These are phyloP conservation scores for Ogataea ganodermae DNA, from an alignment of 805 yeast species.

Conservation along the genomic window DNA sequence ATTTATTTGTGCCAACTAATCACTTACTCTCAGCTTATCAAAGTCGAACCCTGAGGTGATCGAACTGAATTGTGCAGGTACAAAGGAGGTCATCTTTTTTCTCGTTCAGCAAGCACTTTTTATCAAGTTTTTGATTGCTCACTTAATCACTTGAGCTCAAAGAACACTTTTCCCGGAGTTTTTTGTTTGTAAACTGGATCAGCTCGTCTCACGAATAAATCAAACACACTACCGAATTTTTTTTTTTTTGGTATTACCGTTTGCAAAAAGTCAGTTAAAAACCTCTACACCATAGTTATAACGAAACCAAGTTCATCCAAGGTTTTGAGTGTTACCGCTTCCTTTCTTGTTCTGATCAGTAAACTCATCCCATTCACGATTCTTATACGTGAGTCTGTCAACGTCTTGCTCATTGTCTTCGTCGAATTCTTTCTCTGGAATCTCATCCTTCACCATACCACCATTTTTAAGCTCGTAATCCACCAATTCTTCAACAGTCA, in stretches of 20 bases:
- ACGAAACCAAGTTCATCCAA: conserved; percentile 44
- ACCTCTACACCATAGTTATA: neutral
- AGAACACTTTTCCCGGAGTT: neutral
- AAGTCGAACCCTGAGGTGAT: conserved; percentile 36
- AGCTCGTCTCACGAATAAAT: neutral
- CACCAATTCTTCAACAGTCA: conserved; percentile 89
- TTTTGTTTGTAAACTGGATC: neutral
- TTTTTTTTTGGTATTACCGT: conserved; percentile 2
- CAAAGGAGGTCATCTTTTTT: conserved; percentile 33
- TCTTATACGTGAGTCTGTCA: conserved; percentile 71
- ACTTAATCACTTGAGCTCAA: neutral
- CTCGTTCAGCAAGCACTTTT: neutral
- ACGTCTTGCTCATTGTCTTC: conserved; percentile 63
- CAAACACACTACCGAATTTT: conserved; percentile 4
- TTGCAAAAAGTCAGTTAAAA: neutral
- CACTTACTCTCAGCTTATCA: conserved; percentile 34
- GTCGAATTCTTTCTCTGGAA: conserved; percentile 47
- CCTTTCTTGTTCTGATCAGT: conserved; percentile 84
- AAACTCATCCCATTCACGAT: conserved; percentile 92
- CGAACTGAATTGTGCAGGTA: conserved; percentile 39
- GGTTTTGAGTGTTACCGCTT: conserved; percentile 78
- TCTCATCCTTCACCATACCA: conserved; percentile 60
- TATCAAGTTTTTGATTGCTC: neutral
- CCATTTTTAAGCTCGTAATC: conserved; percentile 86
- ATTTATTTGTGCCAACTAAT: neutral